phyloP scores from a whole-genome alignment of 2,329 filamentous ascomycete genomes.

The Venturia effusa region DNA sequence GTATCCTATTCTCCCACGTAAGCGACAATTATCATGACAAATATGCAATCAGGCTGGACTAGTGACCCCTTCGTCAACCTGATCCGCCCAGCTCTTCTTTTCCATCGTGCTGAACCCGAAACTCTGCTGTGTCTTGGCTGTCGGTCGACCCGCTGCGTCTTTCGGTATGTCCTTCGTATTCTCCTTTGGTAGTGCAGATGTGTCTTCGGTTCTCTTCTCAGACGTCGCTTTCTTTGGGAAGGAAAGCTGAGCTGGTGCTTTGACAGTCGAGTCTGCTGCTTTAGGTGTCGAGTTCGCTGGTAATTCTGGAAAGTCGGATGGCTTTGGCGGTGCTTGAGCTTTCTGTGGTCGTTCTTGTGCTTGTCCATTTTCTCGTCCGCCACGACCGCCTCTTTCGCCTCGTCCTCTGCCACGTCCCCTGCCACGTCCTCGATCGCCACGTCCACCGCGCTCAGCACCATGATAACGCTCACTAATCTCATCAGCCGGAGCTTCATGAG shows the following conservation, averaged over 20 bases:
- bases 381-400: constrained; percentile 21
- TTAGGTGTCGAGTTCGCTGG: constrained; percentile 18
- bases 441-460: constrained; percentile 19
- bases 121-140: constrained; percentile 18
- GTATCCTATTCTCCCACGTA: background rate
- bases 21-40: background rate
- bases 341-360: constrained; percentile 8
- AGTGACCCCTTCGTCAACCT: constrained; percentile 23
- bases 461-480: constrained; percentile 19
- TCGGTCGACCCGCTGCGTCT: constrained; percentile 15
- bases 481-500: constrained; percentile 16
- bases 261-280: constrained; percentile 6
- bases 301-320: constrained; percentile 36
- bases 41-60: background rate
- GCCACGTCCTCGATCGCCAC: constrained; percentile 24
- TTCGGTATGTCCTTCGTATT: constrained; percentile 13
- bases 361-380: constrained; percentile 15
- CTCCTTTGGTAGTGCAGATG: background rate
- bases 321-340: constrained; percentile 24
- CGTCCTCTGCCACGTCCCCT: constrained; percentile 21
- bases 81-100: constrained; percentile 34
- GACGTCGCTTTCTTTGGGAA: constrained; percentile 4
- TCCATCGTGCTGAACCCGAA: constrained; percentile 17
- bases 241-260: constrained; percentile 11
- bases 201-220: background rate